phyloP scores from a whole-genome alignment of 2,329 filamentous ascomycete genomes.

The Cladosporium sp. region DNA sequence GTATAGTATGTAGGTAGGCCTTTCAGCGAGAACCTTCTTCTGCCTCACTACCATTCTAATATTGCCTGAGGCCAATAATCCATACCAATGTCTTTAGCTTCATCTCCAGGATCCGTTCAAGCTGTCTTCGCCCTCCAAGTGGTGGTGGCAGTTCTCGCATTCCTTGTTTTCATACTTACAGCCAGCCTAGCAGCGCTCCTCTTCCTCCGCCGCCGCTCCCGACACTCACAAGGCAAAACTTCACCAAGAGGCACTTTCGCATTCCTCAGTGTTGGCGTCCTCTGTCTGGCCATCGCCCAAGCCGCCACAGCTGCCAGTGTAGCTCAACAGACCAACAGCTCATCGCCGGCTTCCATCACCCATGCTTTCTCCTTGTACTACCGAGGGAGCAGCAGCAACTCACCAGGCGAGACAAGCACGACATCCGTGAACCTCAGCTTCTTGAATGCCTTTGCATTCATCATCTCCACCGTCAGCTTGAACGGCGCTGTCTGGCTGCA shows the following conservation, averaged over 20 bases:
- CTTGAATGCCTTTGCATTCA: slow-evolving; percentile 13
- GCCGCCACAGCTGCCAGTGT: not conserved
- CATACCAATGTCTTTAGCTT: slow-evolving; percentile 9
- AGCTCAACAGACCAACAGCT: not conserved
- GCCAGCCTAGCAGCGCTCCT: not conserved
- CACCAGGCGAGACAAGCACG: not conserved
- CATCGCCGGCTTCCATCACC: not conserved
- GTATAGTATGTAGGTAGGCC: not conserved
- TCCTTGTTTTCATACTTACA: slow-evolving; percentile 2
- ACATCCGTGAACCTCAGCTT: slow-evolving; percentile 12
- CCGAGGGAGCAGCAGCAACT: not conserved
- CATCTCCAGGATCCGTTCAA: not conserved
- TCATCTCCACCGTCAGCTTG: slow-evolving; percentile 16
- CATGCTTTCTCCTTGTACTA: slow-evolving; percentile 8
- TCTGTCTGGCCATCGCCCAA: slow-evolving; percentile 17
- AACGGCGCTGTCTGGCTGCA: slow-evolving; percentile 19
- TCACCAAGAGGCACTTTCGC: slow-evolving; percentile 10
- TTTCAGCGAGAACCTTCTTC: not conserved
- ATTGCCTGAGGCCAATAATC: not conserved
- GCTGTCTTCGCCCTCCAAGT: slow-evolving; percentile 19
- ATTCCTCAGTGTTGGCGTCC: slow-evolving; percentile 10
- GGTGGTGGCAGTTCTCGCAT: slow-evolving; percentile 11
- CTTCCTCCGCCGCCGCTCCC: not conserved
- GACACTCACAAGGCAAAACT: not conserved
- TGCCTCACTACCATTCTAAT: not conserved